phyloP scores from a whole-genome alignment of 495 filamentous ascomycete species.

The Chaetomidium leptoderma region DNA sequence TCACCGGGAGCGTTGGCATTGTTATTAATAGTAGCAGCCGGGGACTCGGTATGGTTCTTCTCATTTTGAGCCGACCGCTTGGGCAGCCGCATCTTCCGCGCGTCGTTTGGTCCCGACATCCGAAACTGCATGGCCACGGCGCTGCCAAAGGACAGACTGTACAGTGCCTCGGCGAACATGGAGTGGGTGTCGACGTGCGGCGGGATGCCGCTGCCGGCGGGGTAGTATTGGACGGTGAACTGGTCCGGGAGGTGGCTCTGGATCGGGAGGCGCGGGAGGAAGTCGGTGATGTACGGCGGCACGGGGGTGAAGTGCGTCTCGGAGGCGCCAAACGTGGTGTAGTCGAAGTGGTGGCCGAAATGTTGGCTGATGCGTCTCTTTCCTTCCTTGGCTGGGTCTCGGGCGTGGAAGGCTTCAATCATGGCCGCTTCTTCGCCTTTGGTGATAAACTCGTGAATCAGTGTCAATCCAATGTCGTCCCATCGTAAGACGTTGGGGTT shows the following conservation, averaged over 20 bases:
- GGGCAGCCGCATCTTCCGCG: slow-evolving; percentile 31
- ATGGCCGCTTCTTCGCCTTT: slow-evolving; percentile 25
- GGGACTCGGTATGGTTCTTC: too few relatives aligned
- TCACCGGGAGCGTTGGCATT: too few relatives aligned
- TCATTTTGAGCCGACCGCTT: slow-evolving; percentile 23
- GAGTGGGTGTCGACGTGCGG: slow-evolving; percentile 36
- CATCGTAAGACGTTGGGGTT: slow-evolving; percentile 25
- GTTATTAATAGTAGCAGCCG: too few relatives aligned
- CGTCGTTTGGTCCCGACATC: slow-evolving; percentile 29
- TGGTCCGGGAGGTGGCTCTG: slow-evolving; percentile 27
- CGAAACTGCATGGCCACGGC: slow-evolving; percentile 31
- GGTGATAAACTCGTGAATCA: slow-evolving; percentile 32
- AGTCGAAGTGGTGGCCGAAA: slow-evolving; percentile 35
- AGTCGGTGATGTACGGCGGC: slow-evolving; percentile 24
- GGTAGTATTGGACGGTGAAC: slow-evolving; percentile 36
- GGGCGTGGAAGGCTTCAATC: slow-evolving; percentile 29
- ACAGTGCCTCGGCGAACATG: slow-evolving; percentile 33
- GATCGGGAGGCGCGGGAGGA: slow-evolving; percentile 29
- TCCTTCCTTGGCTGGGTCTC: slow-evolving; percentile 10
- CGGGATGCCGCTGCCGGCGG: slow-evolving; percentile 33
- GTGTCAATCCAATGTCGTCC: slow-evolving; percentile 25
- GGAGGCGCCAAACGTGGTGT: slow-evolving; percentile 34
- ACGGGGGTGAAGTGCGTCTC: slow-evolving; percentile 22
- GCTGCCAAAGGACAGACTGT: slow-evolving; percentile 30
- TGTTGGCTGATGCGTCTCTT: slow-evolving; percentile 30